Evolutionary conservation across 371 early-diverging fungal genomes (phyloP).

Genomic region (Circinella minor): DNA sequence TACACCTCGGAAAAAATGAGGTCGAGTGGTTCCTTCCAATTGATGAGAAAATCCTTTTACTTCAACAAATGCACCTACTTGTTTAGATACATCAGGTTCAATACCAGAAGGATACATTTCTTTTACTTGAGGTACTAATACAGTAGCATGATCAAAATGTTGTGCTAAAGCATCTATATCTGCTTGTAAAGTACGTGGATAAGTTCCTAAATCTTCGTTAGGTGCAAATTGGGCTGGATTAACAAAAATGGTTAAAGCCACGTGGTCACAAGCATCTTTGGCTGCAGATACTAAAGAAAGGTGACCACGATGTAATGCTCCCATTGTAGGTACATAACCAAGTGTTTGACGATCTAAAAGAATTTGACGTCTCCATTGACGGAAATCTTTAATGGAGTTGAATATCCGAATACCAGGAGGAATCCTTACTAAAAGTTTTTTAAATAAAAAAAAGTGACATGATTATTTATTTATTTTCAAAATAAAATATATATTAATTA

Average conservation of each 20-base stretch:
- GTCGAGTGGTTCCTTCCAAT: constrained; percentile 91
- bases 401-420: constrained; percentile 63
- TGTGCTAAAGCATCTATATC: constrained; percentile 74
- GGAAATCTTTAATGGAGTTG: constrained; percentile 64
- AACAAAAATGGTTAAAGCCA: constrained; percentile 91
- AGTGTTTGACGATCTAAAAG: constrained; percentile 55
- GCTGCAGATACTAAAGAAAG: constrained; percentile 74
- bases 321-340: constrained; percentile 90
- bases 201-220: constrained; percentile 88
- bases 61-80: constrained; percentile 91
- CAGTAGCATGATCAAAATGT: constrained; percentile 53
- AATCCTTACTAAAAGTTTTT: constrained; percentile 27
- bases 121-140: constrained; percentile 81
- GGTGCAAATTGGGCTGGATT: constrained; percentile 98
- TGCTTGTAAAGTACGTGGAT: constrained; percentile 82
- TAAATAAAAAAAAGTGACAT: too few relatives aligned
- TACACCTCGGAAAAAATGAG: constrained; percentile 98
- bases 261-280: constrained; percentile 62
- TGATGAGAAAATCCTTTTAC: constrained; percentile 89
- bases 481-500: too few relatives aligned
- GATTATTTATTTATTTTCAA: too few relatives aligned
- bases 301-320: constrained; percentile 93
- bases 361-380: constrained; percentile 66
- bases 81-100: constrained; percentile 71
- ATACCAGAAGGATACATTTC: constrained; percentile 97